A percentile compares a stretch with the other conserved stretches of the same genome.
Conservation (phyloP, 1,284 basidiomycete genomes). For the Polyporus tsugae region DNA sequence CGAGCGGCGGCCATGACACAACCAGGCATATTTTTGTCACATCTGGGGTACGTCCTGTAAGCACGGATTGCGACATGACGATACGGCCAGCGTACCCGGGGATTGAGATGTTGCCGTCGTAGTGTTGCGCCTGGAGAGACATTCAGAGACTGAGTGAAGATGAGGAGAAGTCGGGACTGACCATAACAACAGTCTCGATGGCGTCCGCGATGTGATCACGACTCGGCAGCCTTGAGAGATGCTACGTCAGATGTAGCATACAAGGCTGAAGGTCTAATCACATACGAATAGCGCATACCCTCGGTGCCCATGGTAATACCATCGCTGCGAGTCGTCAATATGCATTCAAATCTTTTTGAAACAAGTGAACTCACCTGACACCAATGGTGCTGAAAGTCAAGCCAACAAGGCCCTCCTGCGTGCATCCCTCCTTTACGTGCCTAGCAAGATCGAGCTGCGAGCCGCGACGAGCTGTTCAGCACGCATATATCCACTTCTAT, state of each 20-base stretch:
- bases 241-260: neutral
- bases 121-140: constrained; percentile 74
- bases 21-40: constrained; percentile 96
- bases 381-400: constrained; percentile 85
- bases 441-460: constrained; percentile 78
- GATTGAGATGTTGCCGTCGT: constrained; percentile 87
- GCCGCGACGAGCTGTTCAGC: neutral
- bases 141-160: constrained; percentile 12
- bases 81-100: constrained; percentile 55
- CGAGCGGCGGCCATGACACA: constrained; percentile 86
- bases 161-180: neutral
- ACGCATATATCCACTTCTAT: neutral
- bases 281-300: constrained; percentile 86
- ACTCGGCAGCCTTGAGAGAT: constrained; percentile 73
- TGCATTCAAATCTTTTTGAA: neutral
- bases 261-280: constrained; percentile 21
- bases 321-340: constrained; percentile 54
- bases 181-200: constrained; percentile 74
- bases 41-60: constrained; percentile 42
- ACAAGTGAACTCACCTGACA: constrained; percentile 60
- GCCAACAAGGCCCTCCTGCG: constrained; percentile 78
- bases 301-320: constrained; percentile 88
- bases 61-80: neutral
- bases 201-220: constrained; percentile 93
- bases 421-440: constrained; percentile 80